Conservation (phyloP, 1,284 basidiomycete genomes). For the Cryptococcus sp. region DNA sequence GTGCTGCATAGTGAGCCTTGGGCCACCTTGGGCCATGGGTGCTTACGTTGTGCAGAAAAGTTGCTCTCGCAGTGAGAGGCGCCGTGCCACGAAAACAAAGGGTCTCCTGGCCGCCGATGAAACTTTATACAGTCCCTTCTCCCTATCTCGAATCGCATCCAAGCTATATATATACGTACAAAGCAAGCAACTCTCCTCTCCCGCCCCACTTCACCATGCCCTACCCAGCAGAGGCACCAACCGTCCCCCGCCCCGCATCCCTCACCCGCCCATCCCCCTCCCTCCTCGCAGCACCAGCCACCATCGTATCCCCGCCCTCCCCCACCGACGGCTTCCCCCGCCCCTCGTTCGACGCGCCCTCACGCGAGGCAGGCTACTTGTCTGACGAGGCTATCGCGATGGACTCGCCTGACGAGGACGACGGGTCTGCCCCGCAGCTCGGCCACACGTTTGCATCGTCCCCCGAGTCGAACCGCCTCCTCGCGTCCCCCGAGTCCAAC, state of each 20-base stretch:
- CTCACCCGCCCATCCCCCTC: neutral
- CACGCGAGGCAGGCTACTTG: neutral
- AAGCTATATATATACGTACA: neutral
- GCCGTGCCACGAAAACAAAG: neutral
- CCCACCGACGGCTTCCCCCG: slow-evolving; percentile 19
- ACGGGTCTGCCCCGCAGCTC: neutral
- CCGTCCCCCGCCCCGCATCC: neutral
- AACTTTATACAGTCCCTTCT: too few species aligned
- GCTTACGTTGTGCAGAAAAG: too few species aligned
- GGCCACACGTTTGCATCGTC: too few species aligned
- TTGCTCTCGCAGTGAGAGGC: too few species aligned
- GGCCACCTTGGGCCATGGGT: too few species aligned
- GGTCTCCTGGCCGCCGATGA: neutral
- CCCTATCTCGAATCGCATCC: neutral
- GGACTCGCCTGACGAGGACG: slow-evolving; percentile 27
- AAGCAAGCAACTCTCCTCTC: too few species aligned
- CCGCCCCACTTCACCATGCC: neutral
- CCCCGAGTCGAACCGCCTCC: too few species aligned
- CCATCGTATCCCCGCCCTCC: slow-evolving; percentile 34
- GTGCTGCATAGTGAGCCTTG: too few species aligned
- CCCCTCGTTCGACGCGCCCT: neutral
- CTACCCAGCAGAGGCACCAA: neutral
- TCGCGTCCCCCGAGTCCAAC: too few species aligned
- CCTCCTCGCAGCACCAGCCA: slow-evolving; percentile 25
- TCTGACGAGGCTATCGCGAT: slow-evolving; percentile 12